phyloP scores from a whole-genome alignment of 2,329 filamentous ascomycete species.

The Dothideomycetes sp. region DNA sequence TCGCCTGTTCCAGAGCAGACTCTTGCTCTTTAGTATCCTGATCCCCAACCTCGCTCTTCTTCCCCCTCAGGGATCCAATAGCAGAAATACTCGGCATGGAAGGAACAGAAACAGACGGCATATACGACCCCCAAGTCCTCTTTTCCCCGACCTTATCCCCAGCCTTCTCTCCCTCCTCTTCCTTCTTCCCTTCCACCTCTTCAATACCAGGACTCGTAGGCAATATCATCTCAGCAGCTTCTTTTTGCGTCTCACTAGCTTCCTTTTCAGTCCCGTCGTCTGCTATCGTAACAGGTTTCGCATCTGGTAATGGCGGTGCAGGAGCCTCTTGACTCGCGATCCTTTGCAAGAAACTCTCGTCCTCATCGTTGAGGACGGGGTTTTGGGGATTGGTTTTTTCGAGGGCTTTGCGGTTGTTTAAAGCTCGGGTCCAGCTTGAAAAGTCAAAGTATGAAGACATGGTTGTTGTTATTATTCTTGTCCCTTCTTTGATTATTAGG shows the following conservation, averaged over 20 bases:
- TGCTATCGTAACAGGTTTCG: conserved; percentile 24
- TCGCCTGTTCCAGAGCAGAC: too few species aligned
- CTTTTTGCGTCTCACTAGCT: conserved; percentile 24
- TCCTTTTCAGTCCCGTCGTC: conserved; percentile 28
- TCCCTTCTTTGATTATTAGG: not conserved
- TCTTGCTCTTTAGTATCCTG: too few species aligned
- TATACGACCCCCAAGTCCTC: conserved; percentile 28
- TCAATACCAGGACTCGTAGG: conserved; percentile 7
- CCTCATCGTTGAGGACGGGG: conserved; percentile 50
- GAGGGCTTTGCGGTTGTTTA: conserved; percentile 28
- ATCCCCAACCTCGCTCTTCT: too few species aligned
- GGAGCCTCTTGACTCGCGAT: conserved; percentile 39
- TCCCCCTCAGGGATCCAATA: too few species aligned
- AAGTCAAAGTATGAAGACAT: conserved; percentile 27
- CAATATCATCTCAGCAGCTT: conserved; percentile 16
- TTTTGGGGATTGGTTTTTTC: conserved; percentile 28
- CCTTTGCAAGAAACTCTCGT: conserved; percentile 47
- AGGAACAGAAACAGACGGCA: conserved; percentile 19
- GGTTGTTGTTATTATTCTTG: conserved; percentile 7
- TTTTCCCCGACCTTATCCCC: conserved; percentile 16
- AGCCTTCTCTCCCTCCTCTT: conserved; percentile 14
- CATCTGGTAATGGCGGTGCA: conserved; percentile 34
- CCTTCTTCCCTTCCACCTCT: conserved; percentile 25
- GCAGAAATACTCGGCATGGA: conserved; percentile 6
- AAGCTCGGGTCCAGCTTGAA: conserved; percentile 27